phyloP scores from a whole-genome alignment of 2,329 filamentous ascomycete species.

The Neonectria hederae region DNA sequence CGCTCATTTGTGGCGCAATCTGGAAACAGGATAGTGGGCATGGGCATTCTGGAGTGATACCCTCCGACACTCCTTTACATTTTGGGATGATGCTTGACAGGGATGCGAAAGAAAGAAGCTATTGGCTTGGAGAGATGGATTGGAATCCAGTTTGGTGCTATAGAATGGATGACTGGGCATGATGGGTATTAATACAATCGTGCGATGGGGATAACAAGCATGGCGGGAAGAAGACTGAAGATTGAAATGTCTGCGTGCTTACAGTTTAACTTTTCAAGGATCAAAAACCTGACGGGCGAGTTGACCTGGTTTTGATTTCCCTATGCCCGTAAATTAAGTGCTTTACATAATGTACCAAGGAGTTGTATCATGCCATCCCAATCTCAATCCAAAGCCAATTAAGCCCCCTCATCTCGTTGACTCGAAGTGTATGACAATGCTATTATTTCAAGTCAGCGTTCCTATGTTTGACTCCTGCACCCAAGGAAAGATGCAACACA shows the following conservation, averaged over 20 bases:
- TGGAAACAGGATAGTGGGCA: constrained; percentile 30
- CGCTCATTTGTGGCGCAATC: constrained; percentile 40
- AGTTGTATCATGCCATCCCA: neutral
- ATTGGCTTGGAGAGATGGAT: neutral
- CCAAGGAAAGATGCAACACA: neutral
- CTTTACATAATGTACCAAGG: neutral
- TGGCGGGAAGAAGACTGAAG: neutral
- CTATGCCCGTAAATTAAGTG: neutral
- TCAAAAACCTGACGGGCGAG: neutral
- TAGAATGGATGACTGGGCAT: neutral
- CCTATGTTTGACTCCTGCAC: neutral
- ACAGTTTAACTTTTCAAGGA: constrained; percentile 9
- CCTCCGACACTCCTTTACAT: constrained; percentile 38
- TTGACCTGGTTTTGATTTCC: neutral
- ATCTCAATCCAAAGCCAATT: neutral
- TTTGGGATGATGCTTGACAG: constrained; percentile 3
- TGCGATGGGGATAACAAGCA: neutral
- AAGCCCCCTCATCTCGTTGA: neutral
- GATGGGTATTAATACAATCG: constrained; percentile 18
- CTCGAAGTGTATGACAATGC: neutral
- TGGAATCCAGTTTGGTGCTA: constrained; percentile 1
- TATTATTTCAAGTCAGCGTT: neutral
- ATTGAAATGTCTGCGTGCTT: neutral
- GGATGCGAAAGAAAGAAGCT: neutral
- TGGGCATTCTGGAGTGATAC: constrained; percentile 34